phyloP scores from a whole-genome alignment of 1,139 yeast species.

The Yamadazyma atlantica region DNA sequence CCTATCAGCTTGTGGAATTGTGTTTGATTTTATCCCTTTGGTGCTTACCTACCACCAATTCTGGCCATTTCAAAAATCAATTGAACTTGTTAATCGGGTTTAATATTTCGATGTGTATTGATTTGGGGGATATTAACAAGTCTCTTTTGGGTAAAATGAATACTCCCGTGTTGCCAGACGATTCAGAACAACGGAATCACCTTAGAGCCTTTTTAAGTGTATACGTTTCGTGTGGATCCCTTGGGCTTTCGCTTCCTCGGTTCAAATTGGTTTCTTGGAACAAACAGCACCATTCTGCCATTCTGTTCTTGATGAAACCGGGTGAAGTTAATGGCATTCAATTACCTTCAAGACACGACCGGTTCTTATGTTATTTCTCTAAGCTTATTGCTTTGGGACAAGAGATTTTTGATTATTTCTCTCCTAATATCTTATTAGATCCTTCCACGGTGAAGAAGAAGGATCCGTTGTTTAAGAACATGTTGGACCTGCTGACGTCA shows the following conservation, averaged over 20 bases:
- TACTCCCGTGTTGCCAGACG: conserved; percentile 21
- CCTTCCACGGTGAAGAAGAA: conserved; percentile 7
- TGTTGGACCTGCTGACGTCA: conserved; percentile 16
- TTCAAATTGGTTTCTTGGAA: conserved; percentile 51
- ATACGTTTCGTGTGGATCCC: conserved; percentile 49
- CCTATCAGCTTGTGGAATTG: conserved; percentile 40
- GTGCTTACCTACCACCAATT: conserved; percentile 49
- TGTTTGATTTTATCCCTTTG: conserved; percentile 49
- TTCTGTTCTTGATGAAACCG: conserved; percentile 26
- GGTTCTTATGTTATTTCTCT: conserved; percentile 39
- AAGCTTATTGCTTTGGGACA: conserved; percentile 43
- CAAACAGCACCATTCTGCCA: conserved; percentile 40
- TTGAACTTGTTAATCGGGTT: conserved; percentile 46
- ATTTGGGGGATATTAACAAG: conserved; percentile 39
- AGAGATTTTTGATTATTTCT: conserved; percentile 37
- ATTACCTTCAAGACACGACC: conserved; percentile 27
- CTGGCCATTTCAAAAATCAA: conserved; percentile 54
- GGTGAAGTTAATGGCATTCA: conserved; percentile 23
- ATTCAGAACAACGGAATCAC: conserved; percentile 36
- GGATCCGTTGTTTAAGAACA: conserved; percentile 16
- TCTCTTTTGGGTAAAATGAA: conserved; percentile 12
- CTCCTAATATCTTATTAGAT: conserved; percentile 14
- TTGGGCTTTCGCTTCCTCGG: conserved; percentile 49
- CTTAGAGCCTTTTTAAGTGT: conserved; percentile 46
- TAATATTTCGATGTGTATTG: conserved; percentile 48